phyloP scores from a whole-genome alignment of 1,284 basidiomycete genomes.

The Cutaneotrichosporon spelunceum region DNA sequence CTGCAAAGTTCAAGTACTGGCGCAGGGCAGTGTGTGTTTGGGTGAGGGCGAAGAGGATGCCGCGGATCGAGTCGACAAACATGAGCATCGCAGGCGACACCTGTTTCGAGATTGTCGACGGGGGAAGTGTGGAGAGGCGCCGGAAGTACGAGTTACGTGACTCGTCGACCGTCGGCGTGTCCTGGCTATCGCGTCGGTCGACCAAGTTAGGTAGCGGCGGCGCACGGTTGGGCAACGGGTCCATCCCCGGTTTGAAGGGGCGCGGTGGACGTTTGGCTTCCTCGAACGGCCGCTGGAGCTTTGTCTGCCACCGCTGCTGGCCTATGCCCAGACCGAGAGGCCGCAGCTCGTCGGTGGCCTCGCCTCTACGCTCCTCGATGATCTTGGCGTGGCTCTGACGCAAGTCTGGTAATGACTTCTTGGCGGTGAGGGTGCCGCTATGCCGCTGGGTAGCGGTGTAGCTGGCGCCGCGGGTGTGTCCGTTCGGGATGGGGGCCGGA shows the following conservation, averaged over 20 bases:
- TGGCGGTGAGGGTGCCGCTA: slow-evolving; percentile 56
- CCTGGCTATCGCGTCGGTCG: slow-evolving; percentile 22
- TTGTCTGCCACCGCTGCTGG: slow-evolving; percentile 7
- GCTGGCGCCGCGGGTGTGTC: slow-evolving; percentile 47
- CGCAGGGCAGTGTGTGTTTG: slow-evolving; percentile 88
- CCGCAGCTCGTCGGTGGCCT: slow-evolving; percentile 30
- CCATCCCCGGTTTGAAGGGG: slow-evolving; percentile 30
- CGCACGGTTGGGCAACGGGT: slow-evolving; percentile 12
- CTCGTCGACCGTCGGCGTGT: slow-evolving; percentile 57
- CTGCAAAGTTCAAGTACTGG: slow-evolving; percentile 81
- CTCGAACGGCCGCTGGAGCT: slow-evolving; percentile 7
- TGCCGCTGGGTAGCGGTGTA: slow-evolving; percentile 45
- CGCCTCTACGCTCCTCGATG: slow-evolving; percentile 42
- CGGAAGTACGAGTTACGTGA: slow-evolving; percentile 93
- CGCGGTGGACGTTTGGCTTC: slow-evolving; percentile 17
- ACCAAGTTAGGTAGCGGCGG: slow-evolving; percentile 9
- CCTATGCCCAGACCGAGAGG: slow-evolving; percentile 36
- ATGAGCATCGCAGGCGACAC: slow-evolving; percentile 70
- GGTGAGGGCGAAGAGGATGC: slow-evolving; percentile 85
- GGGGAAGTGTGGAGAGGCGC: slow-evolving; percentile 70
- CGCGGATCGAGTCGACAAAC: slow-evolving; percentile 82
- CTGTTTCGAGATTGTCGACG: slow-evolving; percentile 63
- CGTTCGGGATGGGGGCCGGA: slow-evolving; percentile 13
- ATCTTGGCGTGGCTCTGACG: slow-evolving; percentile 60
- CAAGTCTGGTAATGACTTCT: slow-evolving; percentile 85